Evolutionary conservation across 1,284 basidiomycete genomes (phyloP).

Genomic region (Heterobasidion occidentale): DNA sequence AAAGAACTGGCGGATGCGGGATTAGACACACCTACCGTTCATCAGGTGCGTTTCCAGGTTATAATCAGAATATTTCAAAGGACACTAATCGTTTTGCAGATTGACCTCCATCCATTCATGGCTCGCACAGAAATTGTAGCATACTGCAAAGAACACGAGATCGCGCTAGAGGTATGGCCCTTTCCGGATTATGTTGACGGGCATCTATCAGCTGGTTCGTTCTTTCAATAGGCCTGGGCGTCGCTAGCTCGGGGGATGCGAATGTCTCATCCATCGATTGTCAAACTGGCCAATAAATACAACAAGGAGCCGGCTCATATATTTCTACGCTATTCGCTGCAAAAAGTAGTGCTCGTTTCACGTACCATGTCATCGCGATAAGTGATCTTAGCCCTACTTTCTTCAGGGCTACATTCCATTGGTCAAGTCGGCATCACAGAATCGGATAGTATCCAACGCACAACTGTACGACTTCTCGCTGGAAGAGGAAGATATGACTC

Average conservation of each 20-base stretch:
- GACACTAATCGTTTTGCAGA: conserved; percentile 20
- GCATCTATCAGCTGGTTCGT: conserved; percentile 19
- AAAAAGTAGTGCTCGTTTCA: conserved; percentile 43
- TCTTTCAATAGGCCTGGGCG: conserved; percentile 37
- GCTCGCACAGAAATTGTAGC: conserved; percentile 56
- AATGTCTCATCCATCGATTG: conserved; percentile 40
- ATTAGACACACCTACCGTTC: conserved; percentile 48
- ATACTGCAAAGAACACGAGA: conserved; percentile 49
- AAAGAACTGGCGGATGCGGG: conserved; percentile 47
- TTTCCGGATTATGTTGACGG: conserved; percentile 19
- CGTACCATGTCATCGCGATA: background rate
- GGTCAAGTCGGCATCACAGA: conserved; percentile 50
- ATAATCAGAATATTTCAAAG: background rate
- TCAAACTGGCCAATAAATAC: conserved; percentile 39
- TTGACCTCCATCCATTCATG: conserved; percentile 71
- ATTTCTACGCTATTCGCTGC: conserved; percentile 69
- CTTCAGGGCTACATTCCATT: conserved; percentile 45
- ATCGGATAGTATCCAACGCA: conserved; percentile 49
- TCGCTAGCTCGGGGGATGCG: conserved; percentile 44
- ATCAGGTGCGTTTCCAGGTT: conserved; percentile 43
- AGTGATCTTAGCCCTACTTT: background rate
- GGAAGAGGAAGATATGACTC: conserved; percentile 36
- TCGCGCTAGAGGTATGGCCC: conserved; percentile 55
- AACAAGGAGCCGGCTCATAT: conserved; percentile 59
- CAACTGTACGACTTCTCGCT: conserved; percentile 56